phyloP scores from a whole-genome alignment of 2,329 filamentous ascomycete species.

The Eutypella sp. region DNA sequence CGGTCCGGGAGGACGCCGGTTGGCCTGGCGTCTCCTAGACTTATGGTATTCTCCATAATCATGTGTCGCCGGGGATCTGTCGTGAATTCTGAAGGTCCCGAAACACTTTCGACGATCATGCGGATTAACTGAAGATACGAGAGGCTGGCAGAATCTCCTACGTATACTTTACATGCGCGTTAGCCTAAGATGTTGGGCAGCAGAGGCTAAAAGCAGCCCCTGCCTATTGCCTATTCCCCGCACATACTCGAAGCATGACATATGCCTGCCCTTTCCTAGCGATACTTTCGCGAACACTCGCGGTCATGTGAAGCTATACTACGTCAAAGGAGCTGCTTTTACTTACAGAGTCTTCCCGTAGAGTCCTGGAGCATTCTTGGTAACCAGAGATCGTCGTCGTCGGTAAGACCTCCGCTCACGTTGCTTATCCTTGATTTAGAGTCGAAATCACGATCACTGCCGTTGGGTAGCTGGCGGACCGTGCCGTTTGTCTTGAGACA shows the following conservation, averaged over 20 bases:
- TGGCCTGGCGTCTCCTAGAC: slow-evolving; percentile 38
- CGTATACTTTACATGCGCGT: slow-evolving; percentile 41
- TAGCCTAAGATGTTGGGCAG: slow-evolving; percentile 1
- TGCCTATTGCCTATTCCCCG: background rate
- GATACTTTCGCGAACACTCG: too few species aligned
- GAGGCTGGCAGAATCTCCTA: slow-evolving; percentile 58
- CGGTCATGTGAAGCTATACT: background rate
- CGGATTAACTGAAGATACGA: slow-evolving; percentile 58
- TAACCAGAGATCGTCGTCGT: slow-evolving; percentile 52
- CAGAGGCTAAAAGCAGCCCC: too few species aligned
- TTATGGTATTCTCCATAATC: slow-evolving; percentile 49
- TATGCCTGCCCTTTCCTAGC: too few species aligned
- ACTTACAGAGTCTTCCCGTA: slow-evolving; percentile 51
- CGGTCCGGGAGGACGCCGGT: slow-evolving; percentile 52
- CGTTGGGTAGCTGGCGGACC: slow-evolving; percentile 11
- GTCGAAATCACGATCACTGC: slow-evolving; percentile 25
- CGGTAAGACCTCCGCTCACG: slow-evolving; percentile 42
- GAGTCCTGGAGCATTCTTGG: slow-evolving; percentile 56
- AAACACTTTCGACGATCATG: slow-evolving; percentile 51
- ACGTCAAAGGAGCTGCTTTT: background rate
- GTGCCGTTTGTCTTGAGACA: slow-evolving; percentile 16
- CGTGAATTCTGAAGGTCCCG: slow-evolving; percentile 53
- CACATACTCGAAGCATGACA: background rate
- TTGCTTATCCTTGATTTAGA: slow-evolving; percentile 33
- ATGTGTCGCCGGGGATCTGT: slow-evolving; percentile 51